Evolutionary conservation across 2,329 filamentous ascomycete genomes (phyloP).

Genomic region (Dactylellina parvicollis): DNA sequence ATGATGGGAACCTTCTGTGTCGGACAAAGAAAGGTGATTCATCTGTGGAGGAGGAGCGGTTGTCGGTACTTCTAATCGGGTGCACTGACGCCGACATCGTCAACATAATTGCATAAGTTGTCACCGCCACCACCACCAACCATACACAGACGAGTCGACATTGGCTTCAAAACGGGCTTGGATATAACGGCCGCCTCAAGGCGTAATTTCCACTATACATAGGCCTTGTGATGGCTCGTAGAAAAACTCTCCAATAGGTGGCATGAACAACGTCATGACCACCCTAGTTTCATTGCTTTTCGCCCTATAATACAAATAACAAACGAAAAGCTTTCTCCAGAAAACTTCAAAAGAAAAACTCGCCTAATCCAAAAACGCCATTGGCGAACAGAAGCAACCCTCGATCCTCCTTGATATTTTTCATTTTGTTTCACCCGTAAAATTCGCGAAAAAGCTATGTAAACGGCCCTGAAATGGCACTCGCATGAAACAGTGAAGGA

Average conservation of each 20-base stretch:
- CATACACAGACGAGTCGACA: background rate
- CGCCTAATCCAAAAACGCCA: conserved; percentile 41
- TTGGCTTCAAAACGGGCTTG: background rate
- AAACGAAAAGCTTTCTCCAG: background rate
- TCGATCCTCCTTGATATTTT: conserved; percentile 5
- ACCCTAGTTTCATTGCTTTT: conserved; percentile 5
- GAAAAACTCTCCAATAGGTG: background rate
- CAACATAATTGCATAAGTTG: background rate
- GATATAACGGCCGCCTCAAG: conserved; percentile 38
- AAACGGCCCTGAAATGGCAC: background rate
- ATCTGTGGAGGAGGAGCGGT: background rate
- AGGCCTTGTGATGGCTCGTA: background rate
- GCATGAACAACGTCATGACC: background rate
- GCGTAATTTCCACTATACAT: conserved; percentile 38
- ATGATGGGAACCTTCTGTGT: conserved; percentile 13
- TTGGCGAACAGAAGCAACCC: conserved; percentile 18
- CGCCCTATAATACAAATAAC: background rate
- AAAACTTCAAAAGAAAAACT: conserved; percentile 4
- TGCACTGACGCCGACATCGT: conserved; percentile 26
- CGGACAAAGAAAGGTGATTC: background rate
- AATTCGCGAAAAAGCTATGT: conserved; percentile 7
- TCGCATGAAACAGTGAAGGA: conserved; percentile 1
- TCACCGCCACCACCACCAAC: conserved; percentile 6
- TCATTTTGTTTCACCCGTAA: conserved; percentile 12
- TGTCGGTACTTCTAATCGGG: conserved; percentile 17